Conservation (phyloP, 345 rosid species). For the Dipteronia sinensis region DNA sequence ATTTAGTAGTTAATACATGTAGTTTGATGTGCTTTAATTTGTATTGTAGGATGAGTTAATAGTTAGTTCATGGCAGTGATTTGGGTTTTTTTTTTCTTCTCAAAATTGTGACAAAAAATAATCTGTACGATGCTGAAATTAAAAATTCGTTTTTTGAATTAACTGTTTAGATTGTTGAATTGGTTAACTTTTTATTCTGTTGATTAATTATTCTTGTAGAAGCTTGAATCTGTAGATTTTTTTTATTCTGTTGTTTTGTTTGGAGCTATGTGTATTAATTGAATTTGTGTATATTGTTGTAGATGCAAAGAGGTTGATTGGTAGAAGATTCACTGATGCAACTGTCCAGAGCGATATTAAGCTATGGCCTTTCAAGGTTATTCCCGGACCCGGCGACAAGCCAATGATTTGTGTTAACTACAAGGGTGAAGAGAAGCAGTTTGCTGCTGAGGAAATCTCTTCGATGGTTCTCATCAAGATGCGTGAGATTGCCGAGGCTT, state of each 20-base stretch:
- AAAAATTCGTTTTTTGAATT: too few relatives aligned
- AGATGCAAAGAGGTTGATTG: conserved; percentile 81
- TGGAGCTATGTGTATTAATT: neutral
- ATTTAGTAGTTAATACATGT: too few relatives aligned
- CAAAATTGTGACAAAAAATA: too few relatives aligned
- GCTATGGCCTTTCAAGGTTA: conserved; percentile 70
- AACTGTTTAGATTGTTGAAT: too few relatives aligned
- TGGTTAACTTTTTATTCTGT: too few relatives aligned
- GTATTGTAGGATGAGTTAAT: too few relatives aligned
- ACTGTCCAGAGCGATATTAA: conserved; percentile 67
- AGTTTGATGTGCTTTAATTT: too few relatives aligned
- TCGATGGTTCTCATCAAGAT: conserved; percentile 78
- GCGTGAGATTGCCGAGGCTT: conserved; percentile 83
- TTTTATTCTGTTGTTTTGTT: too few relatives aligned
- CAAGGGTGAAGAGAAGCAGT: conserved; percentile 67
- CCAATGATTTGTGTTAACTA: conserved; percentile 63
- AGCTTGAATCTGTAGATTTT: neutral
- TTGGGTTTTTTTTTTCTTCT: too few relatives aligned
- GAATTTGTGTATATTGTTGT: neutral
- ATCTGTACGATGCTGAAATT: too few relatives aligned
- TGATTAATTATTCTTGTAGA: too few relatives aligned
- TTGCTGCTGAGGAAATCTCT: conserved; percentile 76
- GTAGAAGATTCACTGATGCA: conserved; percentile 61
- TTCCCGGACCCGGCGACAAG: conserved; percentile 60
- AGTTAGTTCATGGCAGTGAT: too few relatives aligned